Percentiles rank a stretch among this genome's conserved stretches.
Conservation (phyloP, 148 eudicot species). For the Vaccinium macrocarpon region DNA sequence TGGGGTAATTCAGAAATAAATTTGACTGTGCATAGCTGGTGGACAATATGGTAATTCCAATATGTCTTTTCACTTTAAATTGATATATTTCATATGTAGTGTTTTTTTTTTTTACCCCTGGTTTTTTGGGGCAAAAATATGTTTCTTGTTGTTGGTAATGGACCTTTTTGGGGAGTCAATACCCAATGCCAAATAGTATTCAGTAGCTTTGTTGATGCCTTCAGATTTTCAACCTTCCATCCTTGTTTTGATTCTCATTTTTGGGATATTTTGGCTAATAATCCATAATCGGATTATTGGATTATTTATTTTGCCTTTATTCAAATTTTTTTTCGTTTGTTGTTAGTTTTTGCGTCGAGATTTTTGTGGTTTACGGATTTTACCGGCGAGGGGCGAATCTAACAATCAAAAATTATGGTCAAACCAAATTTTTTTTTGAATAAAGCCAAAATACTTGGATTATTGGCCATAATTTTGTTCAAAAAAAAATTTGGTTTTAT, state of each 20-base stretch:
- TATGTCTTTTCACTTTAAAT: not conserved
- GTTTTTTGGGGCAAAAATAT: not conserved
- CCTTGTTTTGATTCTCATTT: not conserved
- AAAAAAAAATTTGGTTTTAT: too few species aligned
- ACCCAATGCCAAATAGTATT: not conserved
- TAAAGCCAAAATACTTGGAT: too few species aligned
- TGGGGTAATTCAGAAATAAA: conserved; percentile 13
- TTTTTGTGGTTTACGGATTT: too few species aligned
- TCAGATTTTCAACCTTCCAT: not conserved
- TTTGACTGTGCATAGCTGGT: conserved; percentile 14
- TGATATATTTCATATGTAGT: not conserved
- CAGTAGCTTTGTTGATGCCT: not conserved
- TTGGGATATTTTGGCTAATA: too few species aligned
- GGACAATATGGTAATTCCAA: not conserved
- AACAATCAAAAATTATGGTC: too few species aligned
- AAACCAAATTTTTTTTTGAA: too few species aligned
- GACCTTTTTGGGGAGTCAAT: not conserved
- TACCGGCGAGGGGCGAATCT: too few species aligned
- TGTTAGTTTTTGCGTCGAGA: too few species aligned
- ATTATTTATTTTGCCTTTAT: too few species aligned
- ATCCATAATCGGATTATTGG: too few species aligned
- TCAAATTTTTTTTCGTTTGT: too few species aligned
- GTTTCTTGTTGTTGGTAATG: not conserved
- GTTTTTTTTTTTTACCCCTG: not conserved
- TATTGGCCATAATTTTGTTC: too few species aligned